Conservation (phyloP, 345 rosid genomes). For the Populus simonii region DNA sequence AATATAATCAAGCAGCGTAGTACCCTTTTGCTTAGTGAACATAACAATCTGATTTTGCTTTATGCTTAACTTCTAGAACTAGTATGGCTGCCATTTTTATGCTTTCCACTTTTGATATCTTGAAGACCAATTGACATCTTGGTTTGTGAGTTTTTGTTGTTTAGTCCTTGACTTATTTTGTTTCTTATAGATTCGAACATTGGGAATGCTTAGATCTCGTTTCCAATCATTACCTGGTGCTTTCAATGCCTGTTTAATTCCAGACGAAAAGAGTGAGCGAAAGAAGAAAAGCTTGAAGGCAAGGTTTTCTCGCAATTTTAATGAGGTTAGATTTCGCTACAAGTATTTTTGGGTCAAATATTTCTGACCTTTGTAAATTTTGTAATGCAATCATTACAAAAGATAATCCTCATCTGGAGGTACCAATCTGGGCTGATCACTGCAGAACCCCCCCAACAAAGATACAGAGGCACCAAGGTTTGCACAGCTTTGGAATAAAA, state of each 20-base stretch:
- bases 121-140: not conserved
- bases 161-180: constrained; percentile 8
- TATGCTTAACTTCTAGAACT: not conserved
- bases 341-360: not conserved
- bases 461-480: constrained; percentile 87
- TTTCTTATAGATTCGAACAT: constrained; percentile 75
- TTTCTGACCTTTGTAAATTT: not conserved
- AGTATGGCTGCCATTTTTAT: not conserved
- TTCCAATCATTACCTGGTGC: constrained; percentile 86
- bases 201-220: constrained; percentile 98
- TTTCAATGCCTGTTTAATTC: constrained; percentile 80
- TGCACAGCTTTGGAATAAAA: constrained; percentile 98
- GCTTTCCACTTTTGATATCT: not conserved
- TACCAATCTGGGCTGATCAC: constrained; percentile 13
- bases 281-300: constrained; percentile 75
- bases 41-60: not conserved
- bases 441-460: constrained; percentile 57
- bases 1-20: not conserved
- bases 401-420: constrained; percentile 1
- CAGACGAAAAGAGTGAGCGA: constrained; percentile 54
- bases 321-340: constrained; percentile 39
- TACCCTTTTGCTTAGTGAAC: not conserved
- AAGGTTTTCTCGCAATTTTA: constrained; percentile 54
- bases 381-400: not conserved
- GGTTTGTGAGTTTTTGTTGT: not conserved